phyloP scores from a whole-genome alignment of 1,139 yeast species.

The Fermentozyma sake region DNA sequence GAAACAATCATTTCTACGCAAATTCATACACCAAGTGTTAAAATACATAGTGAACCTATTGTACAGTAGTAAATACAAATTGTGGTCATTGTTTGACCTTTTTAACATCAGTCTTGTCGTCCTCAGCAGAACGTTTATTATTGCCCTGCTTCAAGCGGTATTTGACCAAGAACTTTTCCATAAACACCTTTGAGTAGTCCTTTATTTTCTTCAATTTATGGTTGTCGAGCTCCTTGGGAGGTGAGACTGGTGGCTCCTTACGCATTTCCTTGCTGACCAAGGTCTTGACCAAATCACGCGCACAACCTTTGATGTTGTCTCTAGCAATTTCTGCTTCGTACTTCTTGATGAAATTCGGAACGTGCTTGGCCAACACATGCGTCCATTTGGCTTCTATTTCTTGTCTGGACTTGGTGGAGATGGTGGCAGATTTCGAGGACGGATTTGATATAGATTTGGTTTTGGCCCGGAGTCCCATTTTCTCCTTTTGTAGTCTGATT shows the following conservation, averaged over 20 bases:
- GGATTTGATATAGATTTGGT: slow-evolving; percentile 1
- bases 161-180: slow-evolving; percentile 68
- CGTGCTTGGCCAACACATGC: slow-evolving; percentile 61
- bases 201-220: slow-evolving; percentile 69
- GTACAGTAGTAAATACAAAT: slow-evolving; percentile 2
- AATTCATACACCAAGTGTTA: too few species aligned
- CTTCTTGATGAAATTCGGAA: slow-evolving; percentile 74
- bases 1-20: too few species aligned
- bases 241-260: slow-evolving; percentile 31
- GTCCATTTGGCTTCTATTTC: slow-evolving; percentile 48
- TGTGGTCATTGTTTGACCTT: slow-evolving; percentile 4
- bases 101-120: not conserved
- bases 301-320: slow-evolving; percentile 71
- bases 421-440: too few species aligned
- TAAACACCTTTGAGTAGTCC: slow-evolving; percentile 57
- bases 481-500: slow-evolving; percentile 7
- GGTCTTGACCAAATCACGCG: slow-evolving; percentile 66
- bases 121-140: too few species aligned
- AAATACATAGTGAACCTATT: too few species aligned
- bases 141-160: slow-evolving; percentile 33
- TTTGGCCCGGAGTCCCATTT: slow-evolving; percentile 1
- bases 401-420: not conserved
- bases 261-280: slow-evolving; percentile 64
- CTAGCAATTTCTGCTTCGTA: slow-evolving; percentile 65
- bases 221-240: slow-evolving; percentile 56